Base-by-base conservation (phyloP, 2,329 filamentous ascomycete species). In the Basipetospora chlamydospora region DNA sequence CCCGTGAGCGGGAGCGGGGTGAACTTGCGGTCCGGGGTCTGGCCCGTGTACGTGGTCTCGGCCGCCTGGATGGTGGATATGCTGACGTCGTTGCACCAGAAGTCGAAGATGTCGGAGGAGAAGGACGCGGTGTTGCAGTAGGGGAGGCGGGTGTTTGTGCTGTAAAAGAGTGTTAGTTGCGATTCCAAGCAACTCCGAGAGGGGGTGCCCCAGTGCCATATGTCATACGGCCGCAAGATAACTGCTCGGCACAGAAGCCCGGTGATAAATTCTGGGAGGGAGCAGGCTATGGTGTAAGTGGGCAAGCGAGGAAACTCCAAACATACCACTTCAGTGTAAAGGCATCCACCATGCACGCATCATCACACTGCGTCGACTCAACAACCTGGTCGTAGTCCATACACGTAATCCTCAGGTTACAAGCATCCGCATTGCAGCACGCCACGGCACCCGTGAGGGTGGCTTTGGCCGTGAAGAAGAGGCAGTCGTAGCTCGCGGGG, bases 121-220 rank as follows among this genome's bases (percentile, higher is more conserved):
- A 64, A 66, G 1, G 53, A 54, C 20, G 64, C 49, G 3, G 63
- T 67, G 39, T 61, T 62, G 50, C 66, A 69, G 43, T 52, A 67
- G 1, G 57, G 58, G 2, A 43, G 42, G 2, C 33, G 41, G 0
- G 45, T 41, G 10, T 49, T 48, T 18, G 61, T 61, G 42, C 62
- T 66, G 36, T 16, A 23, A 23, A 6, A 23, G 11, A 23, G 22
- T 23, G 35, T 16, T 7, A 11, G 22, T 9, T 12, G n/a, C n/a
- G n/a, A n/a, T n/a, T n/a, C n/a, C n/a, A n/a, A n/a, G n/a, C n/a
- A n/a, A n/a, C n/a, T n/a, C n/a, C n/a, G n/a, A n/a, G n/a, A n/a
- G n/a, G n/a, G n/a, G n/a, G n/a, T n/a, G n/a, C n/a, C n/a, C n/a
- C n/a, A n/a, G n/a, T n/a, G n/a, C n/a, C n/a, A n/a, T n/a, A n/a